Evolutionary conservation across 129 eudicot genomes (phyloP).

Genomic region (Flaveria brownii): DNA sequence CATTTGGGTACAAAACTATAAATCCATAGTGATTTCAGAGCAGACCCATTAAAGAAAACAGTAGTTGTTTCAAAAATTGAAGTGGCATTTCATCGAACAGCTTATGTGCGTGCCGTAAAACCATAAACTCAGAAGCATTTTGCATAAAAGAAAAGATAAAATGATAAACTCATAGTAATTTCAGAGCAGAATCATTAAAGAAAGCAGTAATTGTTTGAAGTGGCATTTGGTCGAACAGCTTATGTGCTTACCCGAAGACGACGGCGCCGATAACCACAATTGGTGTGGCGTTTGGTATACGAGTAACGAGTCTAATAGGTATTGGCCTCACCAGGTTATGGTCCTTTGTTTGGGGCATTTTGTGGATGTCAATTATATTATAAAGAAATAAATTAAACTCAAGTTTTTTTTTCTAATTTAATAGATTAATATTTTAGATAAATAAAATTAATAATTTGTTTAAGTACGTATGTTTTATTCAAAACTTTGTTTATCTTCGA

Average conservation of each 20-base stretch:
- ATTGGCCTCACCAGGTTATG: no score
- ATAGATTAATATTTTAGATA: no score
- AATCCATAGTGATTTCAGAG: background rate
- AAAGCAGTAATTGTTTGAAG: background rate
- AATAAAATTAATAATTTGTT: no score
- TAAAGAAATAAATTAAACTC: no score
- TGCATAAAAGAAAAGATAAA: background rate
- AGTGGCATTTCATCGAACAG: constrained; percentile 15
- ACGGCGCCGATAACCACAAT: no score
- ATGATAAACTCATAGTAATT: background rate
- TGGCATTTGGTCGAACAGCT: constrained; percentile 14
- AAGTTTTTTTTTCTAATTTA: no score
- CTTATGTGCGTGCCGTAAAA: background rate
- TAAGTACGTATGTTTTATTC: no score
- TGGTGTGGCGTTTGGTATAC: no score
- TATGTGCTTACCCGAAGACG: background rate
- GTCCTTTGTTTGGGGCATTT: no score
- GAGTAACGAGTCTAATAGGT: no score
- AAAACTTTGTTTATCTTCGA: no score
- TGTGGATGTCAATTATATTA: no score
- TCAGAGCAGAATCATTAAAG: background rate
- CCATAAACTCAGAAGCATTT: background rate
- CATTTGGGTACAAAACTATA: background rate
- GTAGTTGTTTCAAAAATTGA: background rate
- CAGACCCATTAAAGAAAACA: background rate